A percentile compares a stretch with the other conserved stretches of the same genome.
These are phyloP conservation scores for Russula griseocarnosa DNA, from an alignment of 768 basidiomycete genomes.

Conservation along the genomic window DNA sequence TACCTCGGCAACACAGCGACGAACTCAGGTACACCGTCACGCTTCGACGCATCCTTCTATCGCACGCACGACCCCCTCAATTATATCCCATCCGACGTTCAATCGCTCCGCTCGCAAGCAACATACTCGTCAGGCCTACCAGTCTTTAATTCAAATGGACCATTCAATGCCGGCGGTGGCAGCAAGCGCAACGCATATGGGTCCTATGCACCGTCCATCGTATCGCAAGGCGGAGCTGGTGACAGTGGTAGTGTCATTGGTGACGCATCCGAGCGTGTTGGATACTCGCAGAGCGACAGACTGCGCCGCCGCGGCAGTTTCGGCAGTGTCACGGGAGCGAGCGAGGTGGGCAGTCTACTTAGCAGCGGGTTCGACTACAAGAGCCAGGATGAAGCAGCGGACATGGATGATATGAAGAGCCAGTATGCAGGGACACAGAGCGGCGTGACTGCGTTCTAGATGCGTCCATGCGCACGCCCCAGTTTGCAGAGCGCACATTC, in stretches of 20 bases:
- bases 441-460: conserved; percentile 80
- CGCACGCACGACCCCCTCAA: conserved; percentile 90
- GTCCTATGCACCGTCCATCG: conserved; percentile 85
- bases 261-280: conserved; percentile 48
- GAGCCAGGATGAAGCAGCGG: conserved; percentile 79
- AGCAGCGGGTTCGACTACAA: conserved; percentile 74
- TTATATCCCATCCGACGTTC: conserved; percentile 93
- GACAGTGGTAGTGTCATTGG: conserved; percentile 49
- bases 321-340: conserved; percentile 67
- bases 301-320: conserved; percentile 74
- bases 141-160: conserved; percentile 66
- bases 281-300: conserved; percentile 89
- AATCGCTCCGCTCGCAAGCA: conserved; percentile 94
- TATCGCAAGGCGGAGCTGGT: conserved; percentile 83
- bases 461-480: conserved; percentile 14
- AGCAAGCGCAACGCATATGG: conserved; percentile 68
- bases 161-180: conserved; percentile 64
- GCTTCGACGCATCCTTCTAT: conserved; percentile 95
- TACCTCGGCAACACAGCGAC: conserved; percentile 42
- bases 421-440: conserved; percentile 84
- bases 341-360: conserved; percentile 67
- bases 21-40: conserved; percentile 82
- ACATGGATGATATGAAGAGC: conserved; percentile 83
- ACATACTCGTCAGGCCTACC: conserved; percentile 92
- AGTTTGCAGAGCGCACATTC: conserved; percentile 8